Evolutionary conservation across 371 early-diverging fungal genomes (phyloP).

Genomic region (Apophysomyces elegans): DNA sequence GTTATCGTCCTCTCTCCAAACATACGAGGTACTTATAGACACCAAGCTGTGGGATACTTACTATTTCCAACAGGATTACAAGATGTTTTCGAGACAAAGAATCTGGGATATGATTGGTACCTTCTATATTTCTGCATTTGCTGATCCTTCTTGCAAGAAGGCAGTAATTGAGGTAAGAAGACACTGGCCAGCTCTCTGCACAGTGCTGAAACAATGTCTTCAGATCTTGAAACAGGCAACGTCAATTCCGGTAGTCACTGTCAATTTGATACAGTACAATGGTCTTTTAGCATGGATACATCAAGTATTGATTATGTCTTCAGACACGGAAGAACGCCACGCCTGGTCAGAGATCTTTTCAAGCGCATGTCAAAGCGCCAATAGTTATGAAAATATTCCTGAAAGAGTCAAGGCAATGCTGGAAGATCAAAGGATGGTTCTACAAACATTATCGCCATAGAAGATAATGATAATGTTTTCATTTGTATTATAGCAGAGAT

Average conservation of each 20-base stretch:
- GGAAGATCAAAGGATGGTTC: background rate
- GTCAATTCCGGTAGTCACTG: conserved; percentile 50
- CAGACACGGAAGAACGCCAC: conserved; percentile 25
- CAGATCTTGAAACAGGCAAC: conserved; percentile 63
- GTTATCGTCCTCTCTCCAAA: conserved; percentile 54
- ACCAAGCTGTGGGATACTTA: background rate
- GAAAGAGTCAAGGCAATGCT: background rate
- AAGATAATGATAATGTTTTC: background rate
- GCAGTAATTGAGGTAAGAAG: conserved; percentile 37
- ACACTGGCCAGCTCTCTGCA: too few relatives aligned
- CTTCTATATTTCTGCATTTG: conserved; percentile 69
- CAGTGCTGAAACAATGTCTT: background rate
- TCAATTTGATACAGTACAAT: conserved; percentile 59
- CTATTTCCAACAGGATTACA: conserved; percentile 57
- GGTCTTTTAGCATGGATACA: conserved; percentile 67
- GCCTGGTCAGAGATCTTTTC: conserved; percentile 26
- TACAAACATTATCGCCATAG: background rate
- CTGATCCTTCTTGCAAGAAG: conserved; percentile 56
- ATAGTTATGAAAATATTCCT: background rate
- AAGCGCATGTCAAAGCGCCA: background rate
- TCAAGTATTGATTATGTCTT: conserved; percentile 41
- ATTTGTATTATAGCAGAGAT: conserved; percentile 7
- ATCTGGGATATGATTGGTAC: conserved; percentile 69
- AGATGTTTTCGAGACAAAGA: conserved; percentile 69
- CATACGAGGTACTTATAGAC: conserved; percentile 30